Percentiles rank a stretch among this genome's conserved stretches.
Evolutionary conservation across 1,284 basidiomycete species (phyloP).

Genomic region (Leccinum pachyderme): DNA sequence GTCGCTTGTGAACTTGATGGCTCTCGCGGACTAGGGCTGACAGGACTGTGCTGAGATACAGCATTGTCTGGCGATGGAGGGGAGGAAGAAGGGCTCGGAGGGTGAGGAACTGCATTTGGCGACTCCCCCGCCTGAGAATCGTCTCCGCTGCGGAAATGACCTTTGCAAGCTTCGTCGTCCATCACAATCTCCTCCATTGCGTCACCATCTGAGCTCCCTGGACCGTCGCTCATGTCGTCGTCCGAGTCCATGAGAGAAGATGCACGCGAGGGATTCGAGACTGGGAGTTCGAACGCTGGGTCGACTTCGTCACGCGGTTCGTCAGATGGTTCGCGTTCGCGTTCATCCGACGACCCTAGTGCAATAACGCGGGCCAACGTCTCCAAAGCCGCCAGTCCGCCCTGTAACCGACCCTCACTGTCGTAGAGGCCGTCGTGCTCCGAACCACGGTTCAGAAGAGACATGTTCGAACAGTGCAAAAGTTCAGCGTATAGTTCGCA

Average conservation of each 20-base stretch:
- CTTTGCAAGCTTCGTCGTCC: constrained; percentile 52
- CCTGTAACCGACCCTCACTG: constrained; percentile 73
- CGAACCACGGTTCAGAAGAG: constrained; percentile 80
- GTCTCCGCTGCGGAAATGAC: constrained; percentile 21
- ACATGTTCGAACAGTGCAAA: constrained; percentile 98
- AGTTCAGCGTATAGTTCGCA: constrained; percentile 97
- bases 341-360: constrained; percentile 53
- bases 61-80: constrained; percentile 29
- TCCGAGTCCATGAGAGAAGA: constrained; percentile 66
- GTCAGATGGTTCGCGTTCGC: constrained; percentile 53
- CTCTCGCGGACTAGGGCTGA: constrained; percentile 34
- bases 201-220: constrained; percentile 68
- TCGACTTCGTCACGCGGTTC: constrained; percentile 62
- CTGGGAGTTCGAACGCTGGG: constrained; percentile 71
- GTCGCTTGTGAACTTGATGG: constrained; percentile 35
- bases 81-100: constrained; percentile 27
- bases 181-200: constrained; percentile 78
- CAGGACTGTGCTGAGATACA: constrained; percentile 20
- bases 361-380: constrained; percentile 80
- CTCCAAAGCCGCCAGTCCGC: constrained; percentile 79
- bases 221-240: constrained; percentile 72
- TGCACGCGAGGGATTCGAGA: constrained; percentile 56
- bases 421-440: constrained; percentile 77
- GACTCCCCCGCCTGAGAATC: constrained; percentile 27
- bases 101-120: constrained; percentile 28